Conservation (phyloP, 2,329 filamentous ascomycete genomes). For the Phaeosphaeria sp. region DNA sequence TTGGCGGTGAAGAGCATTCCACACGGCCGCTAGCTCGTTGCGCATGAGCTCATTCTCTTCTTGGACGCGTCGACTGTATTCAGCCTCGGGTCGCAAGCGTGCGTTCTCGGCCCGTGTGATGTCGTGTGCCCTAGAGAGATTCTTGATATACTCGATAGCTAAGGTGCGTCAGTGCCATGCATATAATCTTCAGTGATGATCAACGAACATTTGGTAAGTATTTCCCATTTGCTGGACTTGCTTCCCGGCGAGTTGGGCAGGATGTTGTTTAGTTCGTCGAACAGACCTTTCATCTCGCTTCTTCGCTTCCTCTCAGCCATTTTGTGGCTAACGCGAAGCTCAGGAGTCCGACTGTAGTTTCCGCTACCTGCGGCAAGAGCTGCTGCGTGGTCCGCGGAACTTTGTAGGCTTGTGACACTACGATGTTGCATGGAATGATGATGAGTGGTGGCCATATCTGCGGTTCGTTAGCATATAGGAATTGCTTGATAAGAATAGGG, state of each 20-base stretch:
- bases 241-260: conserved; percentile 82
- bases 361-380: conserved; percentile 62
- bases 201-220: conserved; percentile 78
- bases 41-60: conserved; percentile 57
- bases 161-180: conserved; percentile 11
- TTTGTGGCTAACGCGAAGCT: conserved; percentile 83
- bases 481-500: conserved; percentile 9
- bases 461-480: conserved; percentile 26
- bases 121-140: conserved; percentile 47
- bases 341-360: conserved; percentile 82
- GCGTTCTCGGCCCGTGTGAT: conserved; percentile 47
- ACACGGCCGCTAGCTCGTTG: conserved; percentile 55
- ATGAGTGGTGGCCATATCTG: conserved; percentile 61
- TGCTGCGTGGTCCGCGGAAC: conserved; percentile 64
- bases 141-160: conserved; percentile 60
- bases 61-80: conserved; percentile 51
- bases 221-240: conserved; percentile 90
- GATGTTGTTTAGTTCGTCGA: conserved; percentile 78
- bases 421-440: conserved; percentile 80
- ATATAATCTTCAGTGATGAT: neutral
- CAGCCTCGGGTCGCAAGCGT: conserved; percentile 52
- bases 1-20: conserved; percentile 53
- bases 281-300: conserved; percentile 88
- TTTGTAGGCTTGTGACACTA: conserved; percentile 69
- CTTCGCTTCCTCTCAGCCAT: conserved; percentile 82